Evolutionary conservation across 1,284 basidiomycete species (phyloP), one percentile per base, ranked within the genome.

Genomic region (Cutaneotrichosporon sp.): DNA sequence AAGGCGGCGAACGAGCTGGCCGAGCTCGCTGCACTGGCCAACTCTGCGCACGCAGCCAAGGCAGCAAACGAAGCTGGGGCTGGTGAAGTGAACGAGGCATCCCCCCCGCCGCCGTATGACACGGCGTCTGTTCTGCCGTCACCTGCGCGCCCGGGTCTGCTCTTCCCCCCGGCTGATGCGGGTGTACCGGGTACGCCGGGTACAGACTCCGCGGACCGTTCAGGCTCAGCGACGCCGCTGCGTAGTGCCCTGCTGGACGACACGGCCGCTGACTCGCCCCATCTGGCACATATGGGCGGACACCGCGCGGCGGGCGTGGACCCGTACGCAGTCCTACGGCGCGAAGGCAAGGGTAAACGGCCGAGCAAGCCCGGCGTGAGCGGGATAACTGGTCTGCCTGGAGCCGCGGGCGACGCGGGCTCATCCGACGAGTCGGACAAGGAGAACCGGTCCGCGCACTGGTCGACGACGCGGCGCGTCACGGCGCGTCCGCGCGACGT

Each of bases 311-410:
- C 38, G 1, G 60, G 59, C 1, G 39, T 51, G 8, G 54, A 64
- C 42, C 64, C 63, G 3, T 69, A 67, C 44, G 60, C 58, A 7
- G 58, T 61, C 8, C 52, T 67, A 8, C 56, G 64, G 1, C 53
- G 58, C 12, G 42, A 22, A 8, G 55, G 46, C 26, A 30, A 30
- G 8, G 18, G 40, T 3, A 40, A 43, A 4, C 10, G 48, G 7
- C 40, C 36, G 3, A 14, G 46, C 13, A n/a, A 51, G n/a, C 9
- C 45, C 18, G 8, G 38, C n/a, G 47, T 21, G 22, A 18, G 35
- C 9, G 35, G 41, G 15, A 30, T 30, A 30, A 7, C 26, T 30
- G 26, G 26, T 10, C 7, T 30, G 10, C 26, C 26, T 10, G 26
- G 26, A 30, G n/a, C n/a, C 22, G 12, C 15, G 2, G 40, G 23